Conservation (phyloP, 2,329 filamentous ascomycete genomes). For the Zymoseptoria passerinii region DNA sequence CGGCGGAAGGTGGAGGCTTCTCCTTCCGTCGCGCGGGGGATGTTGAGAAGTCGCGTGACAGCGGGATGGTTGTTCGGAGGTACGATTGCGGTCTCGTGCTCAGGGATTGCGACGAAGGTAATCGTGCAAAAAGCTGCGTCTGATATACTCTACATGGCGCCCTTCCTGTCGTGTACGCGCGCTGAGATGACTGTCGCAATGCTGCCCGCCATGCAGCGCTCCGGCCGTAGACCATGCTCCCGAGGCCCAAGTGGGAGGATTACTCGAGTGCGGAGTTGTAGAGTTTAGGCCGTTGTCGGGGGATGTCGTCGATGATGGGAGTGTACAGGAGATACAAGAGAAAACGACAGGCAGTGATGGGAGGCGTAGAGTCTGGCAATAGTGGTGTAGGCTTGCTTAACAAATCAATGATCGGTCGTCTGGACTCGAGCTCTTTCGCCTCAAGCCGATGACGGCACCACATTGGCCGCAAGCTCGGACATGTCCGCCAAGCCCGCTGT, state of each 20-base stretch:
- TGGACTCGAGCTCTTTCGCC: not conserved
- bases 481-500: not conserved
- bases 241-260: not conserved
- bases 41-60: constrained; percentile 33
- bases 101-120: constrained; percentile 6
- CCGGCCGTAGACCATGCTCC: constrained; percentile 56
- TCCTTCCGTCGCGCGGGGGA: constrained; percentile 46
- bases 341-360: not conserved
- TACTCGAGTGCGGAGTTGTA: not conserved
- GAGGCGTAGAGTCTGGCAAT: not conserved
- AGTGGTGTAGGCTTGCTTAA: not conserved
- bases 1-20: constrained; percentile 42
- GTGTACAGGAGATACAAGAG: not conserved
- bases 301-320: not conserved
- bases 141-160: constrained; percentile 22
- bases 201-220: constrained; percentile 58
- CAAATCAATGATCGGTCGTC: not conserved
- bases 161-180: constrained; percentile 22
- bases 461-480: not conserved
- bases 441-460: not conserved
- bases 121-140: constrained; percentile 15
- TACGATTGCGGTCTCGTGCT: constrained; percentile 17
- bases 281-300: too few relatives aligned
- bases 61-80: constrained; percentile 14
- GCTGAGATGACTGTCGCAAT: constrained; percentile 27